phyloP scores from a whole-genome alignment of 1,139 yeast genomes.

The Blastobotrys capitulatus region DNA sequence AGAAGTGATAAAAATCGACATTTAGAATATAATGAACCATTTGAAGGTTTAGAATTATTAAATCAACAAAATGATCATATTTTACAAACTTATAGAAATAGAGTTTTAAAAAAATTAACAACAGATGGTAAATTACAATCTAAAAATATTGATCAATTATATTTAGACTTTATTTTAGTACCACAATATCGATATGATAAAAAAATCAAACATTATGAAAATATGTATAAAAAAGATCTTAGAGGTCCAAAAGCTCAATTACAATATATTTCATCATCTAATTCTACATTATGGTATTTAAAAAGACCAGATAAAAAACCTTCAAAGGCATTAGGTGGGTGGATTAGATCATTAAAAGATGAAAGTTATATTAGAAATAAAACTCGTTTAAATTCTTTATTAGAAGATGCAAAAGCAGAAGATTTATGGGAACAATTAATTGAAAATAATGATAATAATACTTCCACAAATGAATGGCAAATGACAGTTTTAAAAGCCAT shows the following conservation, averaged over 20 bases:
- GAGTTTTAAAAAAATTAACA: neutral
- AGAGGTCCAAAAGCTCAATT: slow-evolving; percentile 10
- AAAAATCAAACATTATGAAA: slow-evolving; percentile 7
- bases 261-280: slow-evolving; percentile 13
- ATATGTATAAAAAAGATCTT: slow-evolving; percentile 12
- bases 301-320: slow-evolving; percentile 15
- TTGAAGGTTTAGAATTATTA: slow-evolving; percentile 1
- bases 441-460: neutral
- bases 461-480: neutral
- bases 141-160: slow-evolving; percentile 15
- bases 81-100: neutral
- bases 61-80: neutral
- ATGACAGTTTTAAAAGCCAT: neutral
- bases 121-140: neutral
- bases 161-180: slow-evolving; percentile 19
- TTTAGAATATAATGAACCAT: slow-evolving; percentile 7
- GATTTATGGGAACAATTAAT: slow-evolving; percentile 18
- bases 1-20: slow-evolving; percentile 1
- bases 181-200: slow-evolving; percentile 16
- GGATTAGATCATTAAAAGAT: slow-evolving; percentile 9
- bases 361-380: slow-evolving; percentile 2
- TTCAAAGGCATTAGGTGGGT: slow-evolving; percentile 6
- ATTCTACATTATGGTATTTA: slow-evolving; percentile 19
- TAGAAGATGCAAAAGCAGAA: slow-evolving; percentile 14
- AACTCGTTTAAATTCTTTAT: slow-evolving; percentile 8